Conservation (phyloP, 257 asterid species). For the Dorcoceras hygrometricum region DNA sequence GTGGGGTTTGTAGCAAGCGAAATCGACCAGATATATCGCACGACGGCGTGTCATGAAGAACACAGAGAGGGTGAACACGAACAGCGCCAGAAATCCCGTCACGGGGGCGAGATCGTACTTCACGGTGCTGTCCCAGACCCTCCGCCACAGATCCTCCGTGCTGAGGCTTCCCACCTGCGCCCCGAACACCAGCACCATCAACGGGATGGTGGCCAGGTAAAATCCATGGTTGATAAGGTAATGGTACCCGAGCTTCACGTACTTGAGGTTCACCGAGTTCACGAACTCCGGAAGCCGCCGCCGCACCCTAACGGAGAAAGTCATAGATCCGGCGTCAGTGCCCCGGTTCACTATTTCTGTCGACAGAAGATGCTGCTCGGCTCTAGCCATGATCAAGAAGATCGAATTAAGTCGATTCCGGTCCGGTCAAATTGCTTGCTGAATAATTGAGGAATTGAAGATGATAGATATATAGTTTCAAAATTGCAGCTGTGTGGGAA, state of each 20-base stretch:
- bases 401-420: no score
- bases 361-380: conserved; percentile 66
- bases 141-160: conserved; percentile 73
- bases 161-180: conserved; percentile 80
- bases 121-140: conserved; percentile 67
- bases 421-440: background rate
- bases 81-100: conserved; percentile 47
- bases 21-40: conserved; percentile 68
- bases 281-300: conserved; percentile 83
- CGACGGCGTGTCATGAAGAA: conserved; percentile 71
- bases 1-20: conserved; percentile 80
- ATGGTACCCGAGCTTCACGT: conserved; percentile 83
- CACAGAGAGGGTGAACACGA: conserved; percentile 56
- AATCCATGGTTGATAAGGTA: conserved; percentile 74
- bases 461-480: conserved; percentile 11
- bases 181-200: conserved; percentile 60
- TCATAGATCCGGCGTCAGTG: conserved; percentile 65
- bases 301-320: conserved; percentile 78
- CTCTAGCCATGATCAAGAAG: conserved; percentile 37
- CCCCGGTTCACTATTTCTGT: conserved; percentile 91
- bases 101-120: conserved; percentile 62
- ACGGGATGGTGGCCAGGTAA: conserved; percentile 68
- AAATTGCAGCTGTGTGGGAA: conserved; percentile 24
- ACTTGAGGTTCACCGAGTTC: conserved; percentile 82
- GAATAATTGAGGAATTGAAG: conserved; percentile 1